Evolutionary conservation across 2,329 filamentous ascomycete species (phyloP).

Genomic region (Phialophora tarda): DNA sequence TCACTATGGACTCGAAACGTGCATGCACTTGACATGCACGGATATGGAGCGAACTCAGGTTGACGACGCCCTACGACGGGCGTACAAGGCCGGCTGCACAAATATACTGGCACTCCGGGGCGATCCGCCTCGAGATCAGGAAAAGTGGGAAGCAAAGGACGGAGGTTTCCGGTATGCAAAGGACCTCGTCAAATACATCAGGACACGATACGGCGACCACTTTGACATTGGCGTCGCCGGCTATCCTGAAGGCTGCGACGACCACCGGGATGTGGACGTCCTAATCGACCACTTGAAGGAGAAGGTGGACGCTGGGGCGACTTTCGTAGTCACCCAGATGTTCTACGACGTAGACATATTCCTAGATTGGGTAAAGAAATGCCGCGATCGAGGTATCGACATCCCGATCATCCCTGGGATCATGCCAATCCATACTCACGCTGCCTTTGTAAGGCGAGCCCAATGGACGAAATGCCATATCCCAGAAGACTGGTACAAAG

Average conservation of each 20-base stretch:
- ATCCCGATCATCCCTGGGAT: slow-evolving; percentile 85
- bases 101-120: slow-evolving; percentile 95
- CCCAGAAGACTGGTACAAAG: slow-evolving; percentile 78
- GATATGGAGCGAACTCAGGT: slow-evolving; percentile 95
- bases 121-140: slow-evolving; percentile 90
- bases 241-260: slow-evolving; percentile 94
- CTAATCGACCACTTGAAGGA: slow-evolving; percentile 93
- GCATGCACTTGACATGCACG: slow-evolving; percentile 98
- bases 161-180: slow-evolving; percentile 89
- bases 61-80: slow-evolving; percentile 82
- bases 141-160: slow-evolving; percentile 88
- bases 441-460: slow-evolving; percentile 85
- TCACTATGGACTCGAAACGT: slow-evolving; percentile 94
- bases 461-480: slow-evolving; percentile 89
- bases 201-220: slow-evolving; percentile 78
- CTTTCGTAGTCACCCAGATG: slow-evolving; percentile 98
- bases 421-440: slow-evolving; percentile 94
- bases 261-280: slow-evolving; percentile 82
- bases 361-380: slow-evolving; percentile 84
- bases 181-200: slow-evolving; percentile 86
- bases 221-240: slow-evolving; percentile 98
- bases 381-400: slow-evolving; percentile 81
- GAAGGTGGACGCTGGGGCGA: slow-evolving; percentile 91
- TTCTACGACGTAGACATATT: slow-evolving; percentile 99
- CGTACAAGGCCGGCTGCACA: slow-evolving; percentile 93